Conservation (phyloP, 371 early-diverging fungal species). For the Smittium culicis region DNA sequence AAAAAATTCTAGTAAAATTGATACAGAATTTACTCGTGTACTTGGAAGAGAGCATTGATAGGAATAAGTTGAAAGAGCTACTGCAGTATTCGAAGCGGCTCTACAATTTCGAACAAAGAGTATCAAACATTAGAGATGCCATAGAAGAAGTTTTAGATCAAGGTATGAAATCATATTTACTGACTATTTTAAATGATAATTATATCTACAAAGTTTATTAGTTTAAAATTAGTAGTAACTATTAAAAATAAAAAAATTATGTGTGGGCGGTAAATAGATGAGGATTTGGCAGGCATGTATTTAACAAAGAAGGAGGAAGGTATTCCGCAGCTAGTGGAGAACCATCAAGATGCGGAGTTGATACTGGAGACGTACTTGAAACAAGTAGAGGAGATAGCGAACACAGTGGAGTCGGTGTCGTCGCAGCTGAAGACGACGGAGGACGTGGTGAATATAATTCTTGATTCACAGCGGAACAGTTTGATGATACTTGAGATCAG, state of each 20-base stretch:
- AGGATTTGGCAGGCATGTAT: conserved; percentile 80
- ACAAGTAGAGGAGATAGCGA: conserved; percentile 70
- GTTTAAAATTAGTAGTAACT: too few species aligned
- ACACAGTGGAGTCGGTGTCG: conserved; percentile 45
- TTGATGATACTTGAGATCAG: conserved; percentile 69
- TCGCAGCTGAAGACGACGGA: conserved; percentile 72
- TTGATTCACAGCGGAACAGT: conserved; percentile 70
- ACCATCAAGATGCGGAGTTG: conserved; percentile 76
- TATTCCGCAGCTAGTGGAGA: conserved; percentile 35
- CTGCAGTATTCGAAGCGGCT: conserved; percentile 59
- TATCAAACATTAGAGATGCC: conserved; percentile 55
- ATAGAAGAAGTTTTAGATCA: conserved; percentile 65
- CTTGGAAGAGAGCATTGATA: conserved; percentile 61
- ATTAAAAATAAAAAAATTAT: too few species aligned
- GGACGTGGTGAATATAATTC: conserved; percentile 67
- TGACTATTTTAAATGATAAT: too few species aligned
- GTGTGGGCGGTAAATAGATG: too few species aligned
- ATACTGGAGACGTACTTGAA: conserved; percentile 76
- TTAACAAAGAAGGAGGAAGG: conserved; percentile 59
- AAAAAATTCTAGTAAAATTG: conserved; percentile 47
- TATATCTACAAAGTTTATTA: too few species aligned
- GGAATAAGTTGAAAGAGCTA: conserved; percentile 55
- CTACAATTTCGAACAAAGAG: conserved; percentile 57
- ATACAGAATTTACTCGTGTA: conserved; percentile 47
- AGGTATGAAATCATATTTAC: too few species aligned